A percentile compares a stretch with the other conserved stretches of the same genome.
Conservation (phyloP, 2,329 filamentous ascomycete species). For the Pseudocercospora cruenta region DNA sequence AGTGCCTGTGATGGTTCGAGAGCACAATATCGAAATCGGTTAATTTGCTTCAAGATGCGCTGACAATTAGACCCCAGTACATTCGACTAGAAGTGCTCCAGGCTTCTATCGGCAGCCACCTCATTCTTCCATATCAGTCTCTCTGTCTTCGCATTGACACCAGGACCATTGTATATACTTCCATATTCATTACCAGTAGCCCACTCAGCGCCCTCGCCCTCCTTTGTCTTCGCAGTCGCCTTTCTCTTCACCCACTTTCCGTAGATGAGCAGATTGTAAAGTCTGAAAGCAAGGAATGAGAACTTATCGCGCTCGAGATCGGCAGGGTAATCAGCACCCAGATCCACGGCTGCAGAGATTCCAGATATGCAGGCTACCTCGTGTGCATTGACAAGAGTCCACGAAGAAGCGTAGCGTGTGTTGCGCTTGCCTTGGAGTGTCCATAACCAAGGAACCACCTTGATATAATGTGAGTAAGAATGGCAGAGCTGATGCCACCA, state of each 20-base stretch:
- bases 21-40: background rate
- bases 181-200: constrained; percentile 61
- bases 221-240: constrained; percentile 42
- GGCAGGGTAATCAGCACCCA: constrained; percentile 67
- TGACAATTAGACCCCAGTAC: background rate
- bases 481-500: constrained; percentile 72
- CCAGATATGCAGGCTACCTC: constrained; percentile 72
- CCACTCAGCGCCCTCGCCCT: constrained; percentile 59
- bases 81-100: constrained; percentile 26
- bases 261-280: constrained; percentile 65
- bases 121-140: constrained; percentile 59
- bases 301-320: constrained; percentile 66
- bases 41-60: background rate
- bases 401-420: constrained; percentile 67
- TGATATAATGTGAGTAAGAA: constrained; percentile 64
- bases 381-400: constrained; percentile 72
- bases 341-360: constrained; percentile 69
- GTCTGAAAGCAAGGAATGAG: constrained; percentile 61
- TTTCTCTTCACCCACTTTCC: constrained; percentile 62
- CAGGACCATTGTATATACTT: constrained; percentile 63
- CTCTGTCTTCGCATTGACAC: constrained; percentile 56
- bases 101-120: constrained; percentile 42
- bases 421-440: constrained; percentile 67
- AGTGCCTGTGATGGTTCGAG: background rate
- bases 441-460: constrained; percentile 73